A percentile compares a stretch with the other conserved stretches of the same genome.
phyloP scores from a whole-genome alignment of 805 yeast genomes.

The Saccharomycopsis oosterbeekiorum region DNA sequence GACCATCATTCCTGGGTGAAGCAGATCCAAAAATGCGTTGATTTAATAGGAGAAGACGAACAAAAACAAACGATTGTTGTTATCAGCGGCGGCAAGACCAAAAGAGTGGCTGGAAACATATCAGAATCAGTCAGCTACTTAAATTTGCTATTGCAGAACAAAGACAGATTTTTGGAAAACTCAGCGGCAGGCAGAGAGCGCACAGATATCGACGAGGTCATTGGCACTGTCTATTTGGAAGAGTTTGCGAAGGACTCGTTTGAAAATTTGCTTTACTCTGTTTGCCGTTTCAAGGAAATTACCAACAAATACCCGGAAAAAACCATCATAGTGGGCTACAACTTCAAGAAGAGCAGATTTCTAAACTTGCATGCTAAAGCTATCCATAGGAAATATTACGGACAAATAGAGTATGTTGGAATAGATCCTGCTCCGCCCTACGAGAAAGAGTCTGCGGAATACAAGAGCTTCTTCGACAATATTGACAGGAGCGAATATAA shows the following conservation, averaged over 20 bases:
- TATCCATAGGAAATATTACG: conserved; percentile 23
- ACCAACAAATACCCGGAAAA: conserved; percentile 37
- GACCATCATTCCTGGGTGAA: conserved; percentile 59
- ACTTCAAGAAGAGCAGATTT: conserved; percentile 59
- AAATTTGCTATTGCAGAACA: conserved; percentile 15
- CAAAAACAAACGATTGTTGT: conserved; percentile 30
- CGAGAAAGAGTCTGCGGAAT: conserved; percentile 21
- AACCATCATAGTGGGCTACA: conserved; percentile 61
- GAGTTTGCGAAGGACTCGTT: conserved; percentile 74
- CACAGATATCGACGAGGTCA: conserved; percentile 3
- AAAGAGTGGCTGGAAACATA: conserved; percentile 37
- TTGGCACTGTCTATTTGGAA: conserved; percentile 38
- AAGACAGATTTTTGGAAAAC: background rate
- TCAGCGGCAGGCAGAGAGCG: background rate
- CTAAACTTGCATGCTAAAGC: conserved; percentile 44
- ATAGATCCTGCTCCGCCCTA: conserved; percentile 43
- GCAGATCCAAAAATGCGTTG: conserved; percentile 43
- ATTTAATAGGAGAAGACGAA: conserved; percentile 26
- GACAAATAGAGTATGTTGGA: conserved; percentile 41
- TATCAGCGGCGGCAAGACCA: conserved; percentile 65
- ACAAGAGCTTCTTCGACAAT: conserved; percentile 35
- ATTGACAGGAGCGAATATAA: conserved; percentile 39
- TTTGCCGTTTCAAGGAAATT: conserved; percentile 42
- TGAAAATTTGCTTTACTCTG: conserved; percentile 60
- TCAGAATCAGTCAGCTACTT: conserved; percentile 56